These are phyloP conservation scores for Aspergillus nomiae DNA, from an alignment of 2,329 filamentous ascomycete species.

Conservation along the genomic window DNA sequence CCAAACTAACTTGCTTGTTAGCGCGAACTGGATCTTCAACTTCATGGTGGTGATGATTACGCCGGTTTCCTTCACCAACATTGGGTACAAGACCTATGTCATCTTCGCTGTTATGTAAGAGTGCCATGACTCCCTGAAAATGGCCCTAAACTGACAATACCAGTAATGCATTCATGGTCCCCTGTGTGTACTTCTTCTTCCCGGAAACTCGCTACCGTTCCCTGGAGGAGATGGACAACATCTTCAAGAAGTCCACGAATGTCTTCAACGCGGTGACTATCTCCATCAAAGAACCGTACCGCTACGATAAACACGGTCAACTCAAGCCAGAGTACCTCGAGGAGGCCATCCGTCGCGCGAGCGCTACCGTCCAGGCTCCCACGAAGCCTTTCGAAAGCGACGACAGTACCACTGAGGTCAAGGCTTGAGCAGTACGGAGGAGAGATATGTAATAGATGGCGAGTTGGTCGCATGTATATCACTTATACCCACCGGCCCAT, in stretches of 20 bases:
- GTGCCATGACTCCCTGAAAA: constrained; percentile 5
- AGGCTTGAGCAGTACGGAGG: constrained; percentile 6
- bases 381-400: constrained; percentile 26
- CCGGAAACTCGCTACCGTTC: constrained; percentile 62
- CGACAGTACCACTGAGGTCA: constrained; percentile 22
- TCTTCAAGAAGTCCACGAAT: constrained; percentile 59
- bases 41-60: constrained; percentile 69
- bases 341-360: constrained; percentile 33
- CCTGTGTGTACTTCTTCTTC: constrained; percentile 62
- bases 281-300: constrained; percentile 54
- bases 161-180: constrained; percentile 58
- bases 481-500: not conserved
- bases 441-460: not conserved
- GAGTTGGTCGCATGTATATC: not conserved
- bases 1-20: constrained; percentile 51
- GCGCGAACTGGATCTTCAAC: constrained; percentile 62
- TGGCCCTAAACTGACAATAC: constrained; percentile 57
- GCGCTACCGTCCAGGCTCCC: constrained; percentile 10
- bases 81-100: constrained; percentile 58
- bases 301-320: constrained; percentile 61
- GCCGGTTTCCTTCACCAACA: constrained; percentile 59
- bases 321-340: constrained; percentile 52
- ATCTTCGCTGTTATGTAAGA: constrained; percentile 58
- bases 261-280: constrained; percentile 52
- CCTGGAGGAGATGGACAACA: constrained; percentile 71